These are phyloP conservation scores for Psophocarpus tetragonolobus DNA, from an alignment of 306 rosid species.

Conservation along the genomic window DNA sequence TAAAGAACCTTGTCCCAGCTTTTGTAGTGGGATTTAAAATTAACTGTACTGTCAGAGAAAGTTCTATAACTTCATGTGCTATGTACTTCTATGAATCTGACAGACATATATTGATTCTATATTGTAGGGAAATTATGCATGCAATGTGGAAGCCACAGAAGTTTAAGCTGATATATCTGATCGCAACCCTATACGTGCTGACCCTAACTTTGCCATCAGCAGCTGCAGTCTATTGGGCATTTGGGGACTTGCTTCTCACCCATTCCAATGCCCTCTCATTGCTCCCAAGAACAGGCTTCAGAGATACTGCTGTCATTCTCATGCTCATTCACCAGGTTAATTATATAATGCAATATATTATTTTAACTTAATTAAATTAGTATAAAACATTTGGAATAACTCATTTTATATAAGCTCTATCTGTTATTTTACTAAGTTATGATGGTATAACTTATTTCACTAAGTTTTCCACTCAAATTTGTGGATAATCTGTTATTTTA, in stretches of 20 bases:
- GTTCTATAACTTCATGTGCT: neutral
- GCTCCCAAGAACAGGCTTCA: slow-evolving; percentile 76
- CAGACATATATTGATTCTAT: neutral
- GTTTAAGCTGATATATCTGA: slow-evolving; percentile 84
- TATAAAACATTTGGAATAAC: neutral
- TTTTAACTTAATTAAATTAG: neutral
- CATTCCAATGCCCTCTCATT: slow-evolving; percentile 89
- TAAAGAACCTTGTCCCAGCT: neutral
- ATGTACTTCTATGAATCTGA: slow-evolving; percentile 14
- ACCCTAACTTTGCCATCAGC: slow-evolving; percentile 96
- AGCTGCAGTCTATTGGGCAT: slow-evolving; percentile 93
- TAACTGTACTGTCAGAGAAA: neutral
- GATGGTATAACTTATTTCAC: neutral
- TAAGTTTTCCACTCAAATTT: neutral
- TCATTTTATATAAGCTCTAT: too few species aligned
- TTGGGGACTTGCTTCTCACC: slow-evolving; percentile 86
- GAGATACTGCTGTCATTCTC: slow-evolving; percentile 85
- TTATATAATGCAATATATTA: neutral
- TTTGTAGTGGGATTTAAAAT: slow-evolving; percentile 2
- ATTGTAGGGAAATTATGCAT: slow-evolving; percentile 92
- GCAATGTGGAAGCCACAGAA: slow-evolving; percentile 99
- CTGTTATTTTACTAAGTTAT: too few species aligned
- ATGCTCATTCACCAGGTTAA: slow-evolving; percentile 98
- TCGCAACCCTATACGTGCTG: slow-evolving; percentile 86
- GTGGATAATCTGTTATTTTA: neutral